phyloP scores from a whole-genome alignment of 2,329 filamentous ascomycete species.

The Remersonia thermophila region DNA sequence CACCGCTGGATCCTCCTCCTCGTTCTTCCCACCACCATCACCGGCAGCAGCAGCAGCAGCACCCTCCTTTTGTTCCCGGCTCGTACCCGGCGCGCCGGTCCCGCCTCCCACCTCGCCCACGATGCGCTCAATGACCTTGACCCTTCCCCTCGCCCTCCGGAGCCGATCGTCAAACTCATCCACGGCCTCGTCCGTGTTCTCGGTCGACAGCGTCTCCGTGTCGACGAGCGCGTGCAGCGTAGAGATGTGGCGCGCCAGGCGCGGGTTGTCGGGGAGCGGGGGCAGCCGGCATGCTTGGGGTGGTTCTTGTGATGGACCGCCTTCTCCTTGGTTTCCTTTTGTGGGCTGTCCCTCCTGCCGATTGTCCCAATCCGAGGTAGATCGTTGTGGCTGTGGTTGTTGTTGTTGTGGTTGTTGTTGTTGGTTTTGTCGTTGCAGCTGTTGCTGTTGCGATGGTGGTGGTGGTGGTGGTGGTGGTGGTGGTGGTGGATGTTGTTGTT shows the following conservation, averaged over 20 bases:
- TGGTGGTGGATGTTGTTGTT: too few species aligned
- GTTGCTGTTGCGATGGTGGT: constrained; percentile 1
- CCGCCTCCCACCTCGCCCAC: constrained; percentile 26
- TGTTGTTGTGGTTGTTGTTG: too few species aligned
- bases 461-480: too few species aligned
- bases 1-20: too few species aligned
- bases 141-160: constrained; percentile 71
- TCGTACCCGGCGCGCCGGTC: too few species aligned
- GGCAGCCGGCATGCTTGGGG: too few species aligned
- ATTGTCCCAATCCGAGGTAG: too few species aligned
- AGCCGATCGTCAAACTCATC: constrained; percentile 83
- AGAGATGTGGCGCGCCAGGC: constrained; percentile 65
- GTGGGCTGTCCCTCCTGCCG: too few species aligned
- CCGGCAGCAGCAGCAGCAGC: too few species aligned
- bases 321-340: background rate
- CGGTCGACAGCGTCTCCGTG: constrained; percentile 60
- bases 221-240: constrained; percentile 69
- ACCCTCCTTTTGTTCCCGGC: too few species aligned
- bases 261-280: constrained; percentile 42
- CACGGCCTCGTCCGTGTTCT: constrained; percentile 80
- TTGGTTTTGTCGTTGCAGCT: background rate
- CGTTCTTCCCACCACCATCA: too few species aligned
- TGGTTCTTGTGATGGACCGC: background rate
- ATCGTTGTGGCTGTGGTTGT: too few species aligned
- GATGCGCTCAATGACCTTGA: constrained; percentile 71